These are phyloP conservation scores for Irpex rosettiformis DNA, from an alignment of 1,284 basidiomycete genomes.

Conservation along the genomic window DNA sequence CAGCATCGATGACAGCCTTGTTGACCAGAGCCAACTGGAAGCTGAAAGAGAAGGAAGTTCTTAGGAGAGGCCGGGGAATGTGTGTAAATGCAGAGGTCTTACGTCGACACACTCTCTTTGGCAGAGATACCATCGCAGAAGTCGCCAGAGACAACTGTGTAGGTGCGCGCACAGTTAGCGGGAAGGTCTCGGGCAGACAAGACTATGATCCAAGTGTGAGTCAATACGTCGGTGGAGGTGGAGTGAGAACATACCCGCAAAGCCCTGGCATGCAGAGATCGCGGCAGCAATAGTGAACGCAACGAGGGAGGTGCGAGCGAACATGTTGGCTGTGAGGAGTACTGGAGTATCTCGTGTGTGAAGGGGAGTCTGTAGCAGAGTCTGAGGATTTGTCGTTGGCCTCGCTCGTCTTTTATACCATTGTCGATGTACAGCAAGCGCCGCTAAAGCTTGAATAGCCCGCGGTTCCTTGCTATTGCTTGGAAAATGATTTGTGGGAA, in stretches of 20 bases:
- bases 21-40: constrained; percentile 69
- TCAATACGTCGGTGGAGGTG: not conserved
- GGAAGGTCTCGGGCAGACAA: not conserved
- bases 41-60: constrained; percentile 28
- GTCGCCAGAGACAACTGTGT: constrained; percentile 55
- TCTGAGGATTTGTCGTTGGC: not conserved
- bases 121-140: constrained; percentile 66
- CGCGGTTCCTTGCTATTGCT: too few relatives aligned
- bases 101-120: constrained; percentile 63
- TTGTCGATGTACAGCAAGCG: not conserved
- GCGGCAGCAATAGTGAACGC: not conserved
- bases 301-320: constrained; percentile 3
- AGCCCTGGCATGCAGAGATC: not conserved
- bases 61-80: constrained; percentile 1
- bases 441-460: too few relatives aligned
- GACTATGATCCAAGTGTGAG: not conserved
- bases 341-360: not conserved
- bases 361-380: not conserved
- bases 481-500: too few relatives aligned
- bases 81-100: constrained; percentile 13
- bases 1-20: constrained; percentile 38
- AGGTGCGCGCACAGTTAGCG: constrained; percentile 47
- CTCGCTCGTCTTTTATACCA: not conserved
- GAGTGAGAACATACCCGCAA: not conserved
- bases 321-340: constrained; percentile 2